Evolutionary conservation across 148 eudicot genomes (phyloP).

Genomic region (Camellia lanceoleosa): DNA sequence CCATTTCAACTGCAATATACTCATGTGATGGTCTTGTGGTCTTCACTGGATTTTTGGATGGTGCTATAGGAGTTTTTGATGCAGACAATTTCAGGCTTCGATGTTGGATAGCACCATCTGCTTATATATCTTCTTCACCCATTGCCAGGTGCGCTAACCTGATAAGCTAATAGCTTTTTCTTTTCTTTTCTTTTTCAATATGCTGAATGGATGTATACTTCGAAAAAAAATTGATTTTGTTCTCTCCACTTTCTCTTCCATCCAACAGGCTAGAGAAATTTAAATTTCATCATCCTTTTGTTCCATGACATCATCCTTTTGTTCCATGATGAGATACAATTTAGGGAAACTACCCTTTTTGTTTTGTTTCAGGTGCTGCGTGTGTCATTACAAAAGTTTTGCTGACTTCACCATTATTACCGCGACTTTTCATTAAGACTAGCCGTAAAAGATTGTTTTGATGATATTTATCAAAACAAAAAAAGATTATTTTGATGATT

Average conservation of each 20-base stretch:
- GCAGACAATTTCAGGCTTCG: conserved; percentile 53
- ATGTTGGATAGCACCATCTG: conserved; percentile 48
- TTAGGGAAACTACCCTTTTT: no score
- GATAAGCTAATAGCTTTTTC: not conserved
- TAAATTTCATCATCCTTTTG: not conserved
- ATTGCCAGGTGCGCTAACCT: conserved; percentile 35
- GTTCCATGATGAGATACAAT: no score
- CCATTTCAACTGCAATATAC: conserved; percentile 53
- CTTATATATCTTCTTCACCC: conserved; percentile 40
- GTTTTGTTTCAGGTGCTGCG: no score
- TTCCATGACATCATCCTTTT: not conserved
- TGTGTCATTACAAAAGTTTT: no score
- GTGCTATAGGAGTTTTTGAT: conserved; percentile 58
- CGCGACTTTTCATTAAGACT: no score
- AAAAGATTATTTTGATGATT: no score
- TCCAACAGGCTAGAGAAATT: not conserved
- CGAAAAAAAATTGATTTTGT: not conserved
- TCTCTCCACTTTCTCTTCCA: not conserved
- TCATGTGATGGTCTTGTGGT: conserved; percentile 50
- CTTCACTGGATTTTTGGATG: conserved; percentile 52
- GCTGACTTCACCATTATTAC: no score
- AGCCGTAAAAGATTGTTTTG: no score
- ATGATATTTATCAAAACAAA: no score
- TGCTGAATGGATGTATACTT: not conserved
- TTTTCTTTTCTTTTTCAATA: no score